phyloP scores from a whole-genome alignment of 2,329 filamentous ascomycete species.

The Alternaria sp. region DNA sequence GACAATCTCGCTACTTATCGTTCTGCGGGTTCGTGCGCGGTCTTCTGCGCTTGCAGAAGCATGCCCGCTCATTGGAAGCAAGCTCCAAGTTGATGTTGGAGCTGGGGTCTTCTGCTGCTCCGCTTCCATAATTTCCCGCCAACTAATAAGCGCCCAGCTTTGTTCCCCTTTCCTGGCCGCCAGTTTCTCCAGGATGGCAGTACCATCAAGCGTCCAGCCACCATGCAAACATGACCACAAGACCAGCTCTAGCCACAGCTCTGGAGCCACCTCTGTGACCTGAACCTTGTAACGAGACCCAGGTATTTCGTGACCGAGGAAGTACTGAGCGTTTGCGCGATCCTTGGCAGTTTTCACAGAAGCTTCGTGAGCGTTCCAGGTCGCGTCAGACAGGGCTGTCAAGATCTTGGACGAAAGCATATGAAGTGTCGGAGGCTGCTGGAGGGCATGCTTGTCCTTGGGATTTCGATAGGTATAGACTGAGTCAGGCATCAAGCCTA shows the following conservation, averaged over 20 bases:
- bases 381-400: slow-evolving; percentile 60
- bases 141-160: slow-evolving; percentile 52
- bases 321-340: slow-evolving; percentile 50
- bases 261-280: slow-evolving; percentile 54
- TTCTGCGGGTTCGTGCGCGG: slow-evolving; percentile 52
- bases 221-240: slow-evolving; percentile 62
- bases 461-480: slow-evolving; percentile 54
- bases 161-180: slow-evolving; percentile 30
- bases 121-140: slow-evolving; percentile 53
- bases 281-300: slow-evolving; percentile 54
- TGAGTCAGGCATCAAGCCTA: slow-evolving; percentile 57
- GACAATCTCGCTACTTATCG: slow-evolving; percentile 67
- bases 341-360: slow-evolving; percentile 40
- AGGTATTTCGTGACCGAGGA: slow-evolving; percentile 56
- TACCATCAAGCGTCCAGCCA: slow-evolving; percentile 56
- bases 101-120: slow-evolving; percentile 32
- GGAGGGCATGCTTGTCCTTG: slow-evolving; percentile 50
- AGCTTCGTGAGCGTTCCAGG: slow-evolving; percentile 58
- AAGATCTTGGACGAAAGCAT: slow-evolving; percentile 59
- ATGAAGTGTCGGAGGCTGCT: slow-evolving; percentile 59
- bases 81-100: slow-evolving; percentile 32
- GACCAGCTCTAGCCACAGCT: slow-evolving; percentile 62
- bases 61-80: slow-evolving; percentile 35
- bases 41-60: slow-evolving; percentile 33
- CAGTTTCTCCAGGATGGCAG: slow-evolving; percentile 50